Evolutionary conservation across 1,139 yeast species (phyloP).

Genomic region (Candida sojae): DNA sequence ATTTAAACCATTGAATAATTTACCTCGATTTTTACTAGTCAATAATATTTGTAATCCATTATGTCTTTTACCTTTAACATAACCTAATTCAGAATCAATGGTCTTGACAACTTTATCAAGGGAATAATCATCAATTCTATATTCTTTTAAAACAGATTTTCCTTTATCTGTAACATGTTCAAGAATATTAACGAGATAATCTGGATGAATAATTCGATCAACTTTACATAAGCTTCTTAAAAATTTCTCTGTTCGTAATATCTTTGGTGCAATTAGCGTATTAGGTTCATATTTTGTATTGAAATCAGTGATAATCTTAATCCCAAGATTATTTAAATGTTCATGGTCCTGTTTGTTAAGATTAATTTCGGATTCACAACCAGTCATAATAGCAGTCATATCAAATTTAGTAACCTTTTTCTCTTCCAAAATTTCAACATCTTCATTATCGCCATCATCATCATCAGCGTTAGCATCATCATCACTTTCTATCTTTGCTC

Average conservation of each 20-base stretch:
- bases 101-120: slow-evolving; percentile 36
- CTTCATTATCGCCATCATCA: background rate
- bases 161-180: slow-evolving; percentile 13
- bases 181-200: slow-evolving; percentile 45
- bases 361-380: slow-evolving; percentile 54
- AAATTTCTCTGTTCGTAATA: slow-evolving; percentile 84
- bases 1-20: slow-evolving; percentile 44
- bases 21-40: slow-evolving; percentile 29
- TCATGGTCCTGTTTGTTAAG: slow-evolving; percentile 33
- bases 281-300: slow-evolving; percentile 29
- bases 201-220: slow-evolving; percentile 46
- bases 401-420: slow-evolving; percentile 11
- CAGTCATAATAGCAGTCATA: slow-evolving; percentile 58
- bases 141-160: slow-evolving; percentile 16
- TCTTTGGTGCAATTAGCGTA: slow-evolving; percentile 73
- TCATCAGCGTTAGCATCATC: slow-evolving; percentile 1
- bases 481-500: slow-evolving; percentile 6
- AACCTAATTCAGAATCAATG: slow-evolving; percentile 37
- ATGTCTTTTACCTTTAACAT: slow-evolving; percentile 12
- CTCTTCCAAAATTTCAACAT: slow-evolving; percentile 6
- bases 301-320: slow-evolving; percentile 42
- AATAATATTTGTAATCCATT: slow-evolving; percentile 22
- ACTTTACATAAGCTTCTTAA: slow-evolving; percentile 46
- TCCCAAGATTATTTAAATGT: slow-evolving; percentile 33
- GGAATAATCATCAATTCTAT: slow-evolving; percentile 32